Evolutionary conservation across 1,284 basidiomycete genomes (phyloP).

Genomic region (Rhodotorula mucilaginosa): DNA sequence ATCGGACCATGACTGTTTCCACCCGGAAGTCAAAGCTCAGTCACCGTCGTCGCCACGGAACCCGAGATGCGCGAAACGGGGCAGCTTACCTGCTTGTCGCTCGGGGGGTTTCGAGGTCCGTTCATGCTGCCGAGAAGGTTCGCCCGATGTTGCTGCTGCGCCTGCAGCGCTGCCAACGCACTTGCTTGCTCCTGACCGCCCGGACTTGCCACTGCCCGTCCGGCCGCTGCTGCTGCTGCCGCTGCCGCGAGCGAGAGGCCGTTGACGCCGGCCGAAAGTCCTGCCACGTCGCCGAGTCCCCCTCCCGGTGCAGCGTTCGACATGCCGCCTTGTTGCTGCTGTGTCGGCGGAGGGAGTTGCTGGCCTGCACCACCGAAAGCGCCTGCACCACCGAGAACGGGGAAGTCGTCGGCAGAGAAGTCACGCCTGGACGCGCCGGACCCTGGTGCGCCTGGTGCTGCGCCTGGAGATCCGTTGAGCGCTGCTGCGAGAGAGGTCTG

Average conservation of each 20-base stretch:
- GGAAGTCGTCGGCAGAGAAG: slow-evolving; percentile 44
- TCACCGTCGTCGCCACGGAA: not conserved
- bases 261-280: slow-evolving; percentile 22
- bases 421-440: slow-evolving; percentile 1
- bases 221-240: slow-evolving; percentile 7
- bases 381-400: slow-evolving; percentile 42
- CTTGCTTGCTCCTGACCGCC: slow-evolving; percentile 39
- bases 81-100: slow-evolving; percentile 12
- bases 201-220: slow-evolving; percentile 10
- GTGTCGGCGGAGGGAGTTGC: not conserved
- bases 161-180: slow-evolving; percentile 38
- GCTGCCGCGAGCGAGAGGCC: slow-evolving; percentile 28
- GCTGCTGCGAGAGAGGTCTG: not conserved
- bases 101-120: slow-evolving; percentile 15
- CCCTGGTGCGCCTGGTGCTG: not conserved
- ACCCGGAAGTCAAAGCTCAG: not conserved
- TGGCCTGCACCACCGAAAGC: slow-evolving; percentile 2
- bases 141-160: slow-evolving; percentile 37
- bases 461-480: slow-evolving; percentile 6
- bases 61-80: too few species aligned
- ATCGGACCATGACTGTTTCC: slow-evolving; percentile 25
- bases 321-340: not conserved
- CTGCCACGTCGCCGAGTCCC: not conserved
- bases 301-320: not conserved
- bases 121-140: slow-evolving; percentile 44